A percentile compares a stretch with the other conserved stretches of the same genome.
Evolutionary conservation across 257 asterid genomes (phyloP).

Genomic region (Solanum arcanum): DNA sequence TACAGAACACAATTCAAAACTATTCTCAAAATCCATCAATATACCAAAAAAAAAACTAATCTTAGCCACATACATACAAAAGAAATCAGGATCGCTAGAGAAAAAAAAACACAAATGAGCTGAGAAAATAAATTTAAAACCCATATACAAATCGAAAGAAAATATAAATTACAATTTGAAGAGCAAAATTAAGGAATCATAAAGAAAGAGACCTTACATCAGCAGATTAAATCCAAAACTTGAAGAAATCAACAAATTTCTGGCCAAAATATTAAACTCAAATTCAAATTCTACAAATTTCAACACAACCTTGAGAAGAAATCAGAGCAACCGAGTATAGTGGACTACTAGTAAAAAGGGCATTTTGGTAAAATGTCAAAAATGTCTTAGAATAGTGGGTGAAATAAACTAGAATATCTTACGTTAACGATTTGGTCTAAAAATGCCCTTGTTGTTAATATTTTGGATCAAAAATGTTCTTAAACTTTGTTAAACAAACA

Average conservation of each 20-base stretch:
- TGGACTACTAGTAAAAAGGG: not conserved
- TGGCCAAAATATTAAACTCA: not conserved
- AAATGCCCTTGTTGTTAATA: accelerated
- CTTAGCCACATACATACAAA: not conserved
- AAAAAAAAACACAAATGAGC: not conserved
- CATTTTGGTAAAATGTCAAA: not conserved
- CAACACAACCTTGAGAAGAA: not conserved
- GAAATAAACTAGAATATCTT: no score
- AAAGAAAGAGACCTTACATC: not conserved
- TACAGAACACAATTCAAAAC: slow-evolving; percentile 35
- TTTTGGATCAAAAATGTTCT: accelerated
- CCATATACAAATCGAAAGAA: not conserved
- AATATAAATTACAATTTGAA: not conserved
- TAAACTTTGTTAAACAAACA: no score
- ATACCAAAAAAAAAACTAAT: not conserved
- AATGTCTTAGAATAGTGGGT: no score
- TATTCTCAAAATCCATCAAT: slow-evolving; percentile 12
- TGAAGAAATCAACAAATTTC: not conserved
- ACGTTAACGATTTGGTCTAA: no score
- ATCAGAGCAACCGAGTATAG: not conserved
- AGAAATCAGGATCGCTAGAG: not conserved
- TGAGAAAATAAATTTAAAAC: not conserved
- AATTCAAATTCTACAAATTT: not conserved
- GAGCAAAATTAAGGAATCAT: not conserved
- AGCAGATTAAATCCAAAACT: not conserved